Conservation (phyloP, 2,329 filamentous ascomycete species). For the Alternaria triticimaculans region DNA sequence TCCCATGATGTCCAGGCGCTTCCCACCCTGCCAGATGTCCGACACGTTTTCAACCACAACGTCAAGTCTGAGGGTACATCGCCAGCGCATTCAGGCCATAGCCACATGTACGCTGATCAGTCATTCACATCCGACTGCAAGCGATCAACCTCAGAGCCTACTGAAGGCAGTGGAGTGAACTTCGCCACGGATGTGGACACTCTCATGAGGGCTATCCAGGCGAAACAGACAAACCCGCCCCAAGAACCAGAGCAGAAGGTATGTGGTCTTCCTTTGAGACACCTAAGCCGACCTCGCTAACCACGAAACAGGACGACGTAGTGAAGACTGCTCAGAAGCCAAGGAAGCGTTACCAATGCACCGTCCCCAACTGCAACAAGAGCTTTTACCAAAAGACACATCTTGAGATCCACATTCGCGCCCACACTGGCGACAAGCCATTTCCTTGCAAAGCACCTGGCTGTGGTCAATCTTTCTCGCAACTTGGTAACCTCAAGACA, state of each 20-base stretch:
- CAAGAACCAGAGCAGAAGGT: constrained; percentile 41
- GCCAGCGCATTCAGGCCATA: constrained; percentile 51
- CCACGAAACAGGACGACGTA: constrained; percentile 27
- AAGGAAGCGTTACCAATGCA: constrained; percentile 76
- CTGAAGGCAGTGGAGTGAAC: constrained; percentile 57
- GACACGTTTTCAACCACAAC: constrained; percentile 40
- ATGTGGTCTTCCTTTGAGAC: constrained; percentile 14
- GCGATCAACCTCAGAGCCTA: constrained; percentile 54
- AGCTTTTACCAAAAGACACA: constrained; percentile 92
- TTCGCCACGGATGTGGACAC: constrained; percentile 86
- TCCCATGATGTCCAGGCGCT: constrained; percentile 29
- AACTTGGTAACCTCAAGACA: constrained; percentile 90
- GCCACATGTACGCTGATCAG: constrained; percentile 47
- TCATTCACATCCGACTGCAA: constrained; percentile 49
- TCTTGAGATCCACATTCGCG: constrained; percentile 84
- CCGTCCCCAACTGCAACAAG: constrained; percentile 76
- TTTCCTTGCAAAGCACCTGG: constrained; percentile 76
- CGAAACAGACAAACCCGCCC: constrained; percentile 59
- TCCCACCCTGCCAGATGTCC: constrained; percentile 39
- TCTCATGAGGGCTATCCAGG: constrained; percentile 87
- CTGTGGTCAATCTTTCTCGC: constrained; percentile 84
- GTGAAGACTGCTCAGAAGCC: constrained; percentile 47
- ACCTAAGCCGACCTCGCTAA: neutral
- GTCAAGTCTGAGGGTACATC: constrained; percentile 55
- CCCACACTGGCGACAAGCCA: constrained; percentile 88